Conservation (phyloP, 176 grass and related monocot genomes). For the Rhipidocladum racemiflorum region DNA sequence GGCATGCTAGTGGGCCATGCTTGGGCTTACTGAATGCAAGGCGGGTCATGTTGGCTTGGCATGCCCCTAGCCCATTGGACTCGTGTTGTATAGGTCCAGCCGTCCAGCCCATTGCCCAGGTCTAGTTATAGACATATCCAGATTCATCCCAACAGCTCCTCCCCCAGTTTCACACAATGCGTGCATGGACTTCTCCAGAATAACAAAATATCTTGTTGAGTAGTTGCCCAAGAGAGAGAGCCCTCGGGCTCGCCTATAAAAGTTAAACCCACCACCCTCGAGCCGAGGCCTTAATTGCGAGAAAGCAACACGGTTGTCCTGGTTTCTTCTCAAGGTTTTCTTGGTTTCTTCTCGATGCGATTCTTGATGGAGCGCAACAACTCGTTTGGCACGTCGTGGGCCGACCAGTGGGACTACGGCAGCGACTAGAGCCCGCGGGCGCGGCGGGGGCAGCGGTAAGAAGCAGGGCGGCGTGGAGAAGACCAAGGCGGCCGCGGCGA, state of each 20-base stretch:
- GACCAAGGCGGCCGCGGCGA: slow-evolving; percentile 56
- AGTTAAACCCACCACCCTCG: background rate
- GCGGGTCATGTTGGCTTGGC: no score
- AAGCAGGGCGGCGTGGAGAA: slow-evolving; percentile 51
- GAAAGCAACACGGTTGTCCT: background rate
- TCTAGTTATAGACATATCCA: slow-evolving; percentile 7
- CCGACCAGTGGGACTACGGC: slow-evolving; percentile 92
- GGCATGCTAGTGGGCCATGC: no score
- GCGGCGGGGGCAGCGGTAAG: slow-evolving; percentile 1
- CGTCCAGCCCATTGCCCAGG: no score
- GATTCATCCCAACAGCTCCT: background rate
- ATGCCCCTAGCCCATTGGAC: no score
- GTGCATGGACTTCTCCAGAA: background rate
- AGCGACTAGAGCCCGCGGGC: slow-evolving; percentile 36
- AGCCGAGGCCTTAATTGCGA: background rate
- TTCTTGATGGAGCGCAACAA: slow-evolving; percentile 56
- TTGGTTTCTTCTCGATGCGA: background rate
- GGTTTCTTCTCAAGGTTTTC: background rate
- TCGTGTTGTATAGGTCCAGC: no score
- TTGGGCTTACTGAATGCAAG: no score
- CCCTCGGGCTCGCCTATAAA: slow-evolving; percentile 25
- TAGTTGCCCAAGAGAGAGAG: background rate
- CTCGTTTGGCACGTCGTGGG: slow-evolving; percentile 79
- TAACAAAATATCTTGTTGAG: background rate
- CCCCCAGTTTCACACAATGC: background rate